Conservation (phyloP, 345 rosid genomes). For the Sapria himalayana region DNA sequence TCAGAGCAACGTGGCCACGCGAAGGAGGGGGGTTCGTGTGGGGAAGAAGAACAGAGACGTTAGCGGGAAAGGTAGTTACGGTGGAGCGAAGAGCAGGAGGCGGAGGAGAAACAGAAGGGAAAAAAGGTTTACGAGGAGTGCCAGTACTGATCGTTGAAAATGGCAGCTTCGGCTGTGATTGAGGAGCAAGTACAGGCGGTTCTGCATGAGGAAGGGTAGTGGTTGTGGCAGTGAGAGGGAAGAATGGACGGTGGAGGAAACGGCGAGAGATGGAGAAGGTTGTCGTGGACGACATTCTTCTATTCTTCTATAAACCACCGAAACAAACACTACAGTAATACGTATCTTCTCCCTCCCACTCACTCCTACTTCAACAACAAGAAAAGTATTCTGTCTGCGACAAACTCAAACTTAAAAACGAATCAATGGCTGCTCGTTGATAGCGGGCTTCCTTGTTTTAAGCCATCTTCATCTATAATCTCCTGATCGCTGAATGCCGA, state of each 20-base stretch:
- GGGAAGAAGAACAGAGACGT: constrained; percentile 63
- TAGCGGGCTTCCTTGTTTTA: too few species aligned
- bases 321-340: too few species aligned
- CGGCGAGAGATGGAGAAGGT: constrained; percentile 15
- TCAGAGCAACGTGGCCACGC: constrained; percentile 15
- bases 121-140: constrained; percentile 23
- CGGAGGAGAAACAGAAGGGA: constrained; percentile 23
- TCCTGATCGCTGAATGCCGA: too few species aligned
- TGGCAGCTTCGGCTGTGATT: constrained; percentile 25
- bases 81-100: constrained; percentile 21
- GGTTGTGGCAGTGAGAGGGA: constrained; percentile 29
- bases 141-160: constrained; percentile 20
- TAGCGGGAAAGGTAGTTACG: constrained; percentile 68
- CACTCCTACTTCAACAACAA: too few species aligned
- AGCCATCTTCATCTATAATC: too few species aligned
- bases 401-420: too few species aligned
- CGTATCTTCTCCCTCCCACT: too few species aligned
- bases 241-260: constrained; percentile 62
- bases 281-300: neutral
- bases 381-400: too few species aligned
- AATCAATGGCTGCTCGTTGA: too few species aligned
- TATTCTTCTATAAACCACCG: too few species aligned
- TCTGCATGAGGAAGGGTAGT: constrained; percentile 15
- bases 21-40: constrained; percentile 20
- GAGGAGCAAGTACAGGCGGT: constrained; percentile 11